These are phyloP conservation scores for Kwoniella botswanensis DNA, from an alignment of 768 basidiomycete genomes.

Conservation along the genomic window DNA sequence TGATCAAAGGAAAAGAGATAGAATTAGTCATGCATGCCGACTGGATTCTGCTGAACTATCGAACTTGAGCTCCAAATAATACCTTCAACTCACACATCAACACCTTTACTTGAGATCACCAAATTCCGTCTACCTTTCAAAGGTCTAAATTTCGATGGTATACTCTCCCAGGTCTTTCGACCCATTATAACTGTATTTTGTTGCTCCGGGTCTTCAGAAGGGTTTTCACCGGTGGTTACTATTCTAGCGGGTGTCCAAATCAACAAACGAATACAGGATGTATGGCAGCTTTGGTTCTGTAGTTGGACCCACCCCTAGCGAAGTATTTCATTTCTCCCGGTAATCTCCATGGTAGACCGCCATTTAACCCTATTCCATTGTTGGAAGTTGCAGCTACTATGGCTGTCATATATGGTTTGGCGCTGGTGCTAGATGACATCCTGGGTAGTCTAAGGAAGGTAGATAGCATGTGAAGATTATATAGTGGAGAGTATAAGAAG, in stretches of 20 bases:
- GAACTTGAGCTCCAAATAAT: neutral
- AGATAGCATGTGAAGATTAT: neutral
- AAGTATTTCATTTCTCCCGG: slow-evolving; percentile 92
- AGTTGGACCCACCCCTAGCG: slow-evolving; percentile 67
- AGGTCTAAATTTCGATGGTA: slow-evolving; percentile 82
- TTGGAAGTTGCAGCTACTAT: slow-evolving; percentile 87
- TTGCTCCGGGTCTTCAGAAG: slow-evolving; percentile 60
- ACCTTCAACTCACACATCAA: slow-evolving; percentile 66
- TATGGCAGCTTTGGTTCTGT: no score
- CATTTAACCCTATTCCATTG: slow-evolving; percentile 84
- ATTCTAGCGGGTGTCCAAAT: neutral
- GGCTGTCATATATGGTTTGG: slow-evolving; percentile 67
- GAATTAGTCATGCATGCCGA: neutral
- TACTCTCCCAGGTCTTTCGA: slow-evolving; percentile 96
- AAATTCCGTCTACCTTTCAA: slow-evolving; percentile 76
- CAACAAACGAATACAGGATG: no score
- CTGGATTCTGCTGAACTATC: neutral
- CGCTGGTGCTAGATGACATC: neutral
- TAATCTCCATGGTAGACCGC: slow-evolving; percentile 83
- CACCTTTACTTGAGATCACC: slow-evolving; percentile 67
- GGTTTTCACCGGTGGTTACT: slow-evolving; percentile 54
- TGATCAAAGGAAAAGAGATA: no score
- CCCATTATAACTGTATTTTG: slow-evolving; percentile 90
- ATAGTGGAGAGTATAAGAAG: neutral
- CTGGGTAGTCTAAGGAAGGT: no score